Conservation (phyloP, 23 red algal genomes). For the Gracilaria gracilis region DNA sequence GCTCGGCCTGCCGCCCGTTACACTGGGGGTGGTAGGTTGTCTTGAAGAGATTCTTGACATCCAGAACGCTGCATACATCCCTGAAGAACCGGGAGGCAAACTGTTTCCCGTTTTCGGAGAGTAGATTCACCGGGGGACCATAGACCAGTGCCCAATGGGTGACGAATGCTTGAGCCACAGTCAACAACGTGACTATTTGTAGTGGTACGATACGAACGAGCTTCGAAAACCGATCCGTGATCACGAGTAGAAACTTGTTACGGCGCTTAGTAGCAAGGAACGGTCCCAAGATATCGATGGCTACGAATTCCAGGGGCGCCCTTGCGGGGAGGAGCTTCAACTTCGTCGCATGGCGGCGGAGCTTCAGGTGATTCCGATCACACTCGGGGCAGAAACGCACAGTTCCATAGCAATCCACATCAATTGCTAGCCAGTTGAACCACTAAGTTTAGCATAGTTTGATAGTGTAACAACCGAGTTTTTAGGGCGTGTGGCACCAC, state of each 20-base stretch:
- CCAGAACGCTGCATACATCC: no score
- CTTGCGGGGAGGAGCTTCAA: no score
- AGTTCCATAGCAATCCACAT: not conserved
- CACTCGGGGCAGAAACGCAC: not conserved
- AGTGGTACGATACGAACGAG: slow-evolving; percentile 10
- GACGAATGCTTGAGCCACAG: slow-evolving; percentile 6
- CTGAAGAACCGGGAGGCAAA: no score
- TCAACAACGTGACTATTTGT: no score
- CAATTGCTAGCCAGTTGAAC: slow-evolving; percentile 4
- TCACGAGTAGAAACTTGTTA: no score
- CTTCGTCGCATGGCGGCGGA: not conserved
- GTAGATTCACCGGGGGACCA: not conserved
- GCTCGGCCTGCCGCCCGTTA: no score
- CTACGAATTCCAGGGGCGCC: no score
- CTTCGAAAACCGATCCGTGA: slow-evolving; percentile 39
- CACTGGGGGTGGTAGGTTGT: no score
- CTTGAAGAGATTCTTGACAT: no score
- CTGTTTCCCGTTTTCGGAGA: no score
- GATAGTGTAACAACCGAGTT: not conserved
- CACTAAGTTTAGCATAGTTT: not conserved
- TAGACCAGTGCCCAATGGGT: slow-evolving; percentile 6
- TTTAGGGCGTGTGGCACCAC: not conserved
- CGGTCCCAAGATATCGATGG: no score
- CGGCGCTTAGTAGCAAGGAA: no score
- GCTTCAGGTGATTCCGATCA: not conserved